These are phyloP conservation scores for Colletotrichum sp. DNA, from an alignment of 2,329 filamentous ascomycete genomes.

Conservation along the genomic window DNA sequence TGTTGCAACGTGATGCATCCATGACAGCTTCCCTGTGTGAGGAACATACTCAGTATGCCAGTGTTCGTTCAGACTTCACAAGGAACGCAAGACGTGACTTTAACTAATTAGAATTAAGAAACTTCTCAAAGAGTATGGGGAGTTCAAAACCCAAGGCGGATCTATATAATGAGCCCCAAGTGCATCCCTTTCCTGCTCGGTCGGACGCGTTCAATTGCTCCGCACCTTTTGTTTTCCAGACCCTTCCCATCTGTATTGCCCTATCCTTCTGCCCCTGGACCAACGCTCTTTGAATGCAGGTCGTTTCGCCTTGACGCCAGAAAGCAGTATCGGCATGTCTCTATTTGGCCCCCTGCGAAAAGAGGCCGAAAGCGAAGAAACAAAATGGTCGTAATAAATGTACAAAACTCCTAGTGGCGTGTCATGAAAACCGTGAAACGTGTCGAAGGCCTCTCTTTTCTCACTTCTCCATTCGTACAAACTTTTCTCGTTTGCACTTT, in stretches of 20 bases:
- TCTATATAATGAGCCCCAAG: conserved; percentile 8
- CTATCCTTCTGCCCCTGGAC: not conserved
- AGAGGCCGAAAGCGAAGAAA: not conserved
- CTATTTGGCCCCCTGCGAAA: not conserved
- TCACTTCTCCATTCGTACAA: not conserved
- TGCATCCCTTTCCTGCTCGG: not conserved
- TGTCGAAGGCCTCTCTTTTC: not conserved
- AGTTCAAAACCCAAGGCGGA: conserved; percentile 9
- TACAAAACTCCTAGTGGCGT: conserved; percentile 6
- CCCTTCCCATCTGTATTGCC: not conserved
- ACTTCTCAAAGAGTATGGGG: not conserved
- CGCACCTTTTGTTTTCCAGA: not conserved
- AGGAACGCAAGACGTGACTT: not conserved
- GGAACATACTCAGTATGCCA: not conserved
- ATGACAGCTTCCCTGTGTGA: not conserved
- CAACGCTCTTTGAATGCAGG: not conserved
- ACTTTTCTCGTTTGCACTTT: not conserved
- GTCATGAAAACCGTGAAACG: not conserved
- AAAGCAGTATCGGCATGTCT: not conserved
- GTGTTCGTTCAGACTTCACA: not conserved
- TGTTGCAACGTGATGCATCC: not conserved
- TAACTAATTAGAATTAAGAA: conserved; percentile 17
- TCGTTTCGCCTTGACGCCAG: not conserved
- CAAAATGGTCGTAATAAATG: conserved; percentile 1
- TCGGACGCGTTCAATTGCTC: not conserved